A percentile compares a stretch with the other conserved stretches of the same genome.
Evolutionary conservation across 768 basidiomycete genomes (phyloP).

Genomic region (Chalciporus piperatus): DNA sequence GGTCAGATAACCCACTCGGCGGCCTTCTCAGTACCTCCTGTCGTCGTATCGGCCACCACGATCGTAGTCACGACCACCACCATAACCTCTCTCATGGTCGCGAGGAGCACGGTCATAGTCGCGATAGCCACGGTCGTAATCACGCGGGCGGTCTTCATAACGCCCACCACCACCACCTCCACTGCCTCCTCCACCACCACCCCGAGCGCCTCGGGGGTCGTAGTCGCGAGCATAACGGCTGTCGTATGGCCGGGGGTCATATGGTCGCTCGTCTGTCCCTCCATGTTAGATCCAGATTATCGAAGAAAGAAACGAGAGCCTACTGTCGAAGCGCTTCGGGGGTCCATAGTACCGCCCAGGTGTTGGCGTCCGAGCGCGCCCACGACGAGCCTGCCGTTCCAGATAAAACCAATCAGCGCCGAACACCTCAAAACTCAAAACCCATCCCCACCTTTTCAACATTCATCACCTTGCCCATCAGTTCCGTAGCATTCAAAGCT

Average conservation of each 20-base stretch:
- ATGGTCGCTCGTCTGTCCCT: conserved; percentile 71
- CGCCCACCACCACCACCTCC: conserved; percentile 45
- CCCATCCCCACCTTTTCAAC: conserved; percentile 72
- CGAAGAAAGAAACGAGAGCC: conserved; percentile 19
- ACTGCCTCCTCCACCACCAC: conserved; percentile 11
- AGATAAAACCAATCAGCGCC: conserved; percentile 2
- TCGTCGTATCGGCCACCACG: conserved; percentile 42
- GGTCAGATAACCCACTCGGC: background rate
- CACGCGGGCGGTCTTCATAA: conserved; percentile 32
- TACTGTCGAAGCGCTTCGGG: conserved; percentile 74
- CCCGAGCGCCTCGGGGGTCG: conserved; percentile 47
- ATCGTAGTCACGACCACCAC: conserved; percentile 37
- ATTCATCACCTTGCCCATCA: conserved; percentile 83
- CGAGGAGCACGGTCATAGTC: conserved; percentile 31
- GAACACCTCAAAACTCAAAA: background rate
- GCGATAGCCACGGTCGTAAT: conserved; percentile 38
- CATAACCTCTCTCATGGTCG: conserved; percentile 36
- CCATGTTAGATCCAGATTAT: background rate
- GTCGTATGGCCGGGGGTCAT: conserved; percentile 91
- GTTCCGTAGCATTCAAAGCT: conserved; percentile 75
- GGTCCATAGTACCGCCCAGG: conserved; percentile 95
- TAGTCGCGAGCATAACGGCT: conserved; percentile 74
- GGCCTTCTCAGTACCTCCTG: conserved; percentile 35
- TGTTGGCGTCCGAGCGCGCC: conserved; percentile 87
- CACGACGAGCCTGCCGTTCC: conserved; percentile 70